Percentiles rank a stretch among this genome's conserved stretches.
Evolutionary conservation across 768 basidiomycete species (phyloP).

Genomic region (Tulasnella sp.): DNA sequence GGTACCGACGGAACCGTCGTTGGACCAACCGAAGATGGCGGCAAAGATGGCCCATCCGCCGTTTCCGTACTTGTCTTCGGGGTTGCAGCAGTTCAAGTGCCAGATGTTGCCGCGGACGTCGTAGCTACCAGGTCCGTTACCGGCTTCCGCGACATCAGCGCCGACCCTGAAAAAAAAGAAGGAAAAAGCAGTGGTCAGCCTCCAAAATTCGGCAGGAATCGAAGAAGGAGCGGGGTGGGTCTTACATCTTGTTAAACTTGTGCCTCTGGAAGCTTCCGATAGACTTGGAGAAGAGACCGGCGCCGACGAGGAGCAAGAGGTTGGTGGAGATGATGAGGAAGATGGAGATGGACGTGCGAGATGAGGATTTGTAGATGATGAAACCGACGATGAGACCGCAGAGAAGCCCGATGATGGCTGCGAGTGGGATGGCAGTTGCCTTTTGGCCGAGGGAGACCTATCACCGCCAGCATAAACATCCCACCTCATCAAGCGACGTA

Average conservation of each 20-base stretch:
- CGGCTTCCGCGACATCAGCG: conserved; percentile 45
- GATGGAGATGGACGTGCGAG: conserved; percentile 66
- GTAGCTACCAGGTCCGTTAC: conserved; percentile 74
- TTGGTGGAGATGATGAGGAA: conserved; percentile 93
- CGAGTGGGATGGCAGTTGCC: conserved; percentile 81
- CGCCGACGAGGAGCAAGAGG: conserved; percentile 85
- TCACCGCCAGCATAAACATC: too few species aligned
- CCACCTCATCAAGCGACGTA: too few species aligned
- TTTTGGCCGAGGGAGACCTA: conserved; percentile 71
- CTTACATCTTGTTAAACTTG: conserved; percentile 48
- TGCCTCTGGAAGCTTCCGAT: conserved; percentile 65
- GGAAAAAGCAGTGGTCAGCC: neutral
- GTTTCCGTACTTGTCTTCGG: conserved; percentile 45
- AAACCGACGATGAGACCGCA: conserved; percentile 67
- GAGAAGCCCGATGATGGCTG: conserved; percentile 78
- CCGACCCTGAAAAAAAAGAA: conserved; percentile 43
- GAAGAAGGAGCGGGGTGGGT: neutral
- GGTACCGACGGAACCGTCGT: conserved; percentile 72
- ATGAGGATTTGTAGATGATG: conserved; percentile 73
- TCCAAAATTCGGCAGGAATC: neutral
- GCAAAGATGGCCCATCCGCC: conserved; percentile 75
- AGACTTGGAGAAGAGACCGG: conserved; percentile 80
- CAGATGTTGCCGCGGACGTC: conserved; percentile 75
- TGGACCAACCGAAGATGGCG: conserved; percentile 83
- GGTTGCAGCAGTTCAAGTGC: conserved; percentile 77